A percentile compares a stretch with the other conserved stretches of the same genome.
Evolutionary conservation across 2,329 filamentous ascomycete species (phyloP).

Genomic region (Aspergillus puulaauensis): DNA sequence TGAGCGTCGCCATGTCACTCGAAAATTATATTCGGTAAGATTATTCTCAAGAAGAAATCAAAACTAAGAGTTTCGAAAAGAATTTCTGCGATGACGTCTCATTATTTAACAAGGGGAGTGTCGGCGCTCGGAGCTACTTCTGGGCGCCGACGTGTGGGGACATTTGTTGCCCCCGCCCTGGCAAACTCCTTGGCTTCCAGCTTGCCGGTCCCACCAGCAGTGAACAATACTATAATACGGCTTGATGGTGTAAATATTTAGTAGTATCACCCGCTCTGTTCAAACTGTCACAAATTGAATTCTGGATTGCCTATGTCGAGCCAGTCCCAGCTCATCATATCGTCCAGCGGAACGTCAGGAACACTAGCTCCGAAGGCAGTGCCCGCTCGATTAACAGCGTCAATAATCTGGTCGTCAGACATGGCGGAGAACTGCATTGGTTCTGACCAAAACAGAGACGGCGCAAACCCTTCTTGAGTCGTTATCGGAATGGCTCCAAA

Average conservation of each 20-base stretch:
- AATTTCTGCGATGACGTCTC: not conserved
- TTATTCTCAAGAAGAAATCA: not conserved
- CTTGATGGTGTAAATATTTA: not conserved
- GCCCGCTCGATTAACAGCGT: constrained; percentile 64
- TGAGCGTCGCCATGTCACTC: constrained; percentile 25
- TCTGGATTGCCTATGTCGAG: constrained; percentile 44
- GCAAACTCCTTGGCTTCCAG: not conserved
- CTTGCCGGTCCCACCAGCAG: too few species aligned
- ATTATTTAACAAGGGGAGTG: constrained; percentile 14
- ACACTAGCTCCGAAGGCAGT: constrained; percentile 58
- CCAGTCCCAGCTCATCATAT: constrained; percentile 60
- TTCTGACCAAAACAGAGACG: constrained; percentile 46
- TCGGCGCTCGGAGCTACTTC: constrained; percentile 29
- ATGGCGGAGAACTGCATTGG: constrained; percentile 65
- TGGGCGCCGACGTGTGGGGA: constrained; percentile 24
- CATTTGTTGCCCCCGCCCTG: not conserved
- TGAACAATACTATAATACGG: not conserved
- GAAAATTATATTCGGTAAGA: not conserved
- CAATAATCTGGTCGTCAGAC: constrained; percentile 68
- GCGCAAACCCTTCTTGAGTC: constrained; percentile 27
- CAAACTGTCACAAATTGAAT: constrained; percentile 24
- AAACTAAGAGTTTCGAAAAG: not conserved
- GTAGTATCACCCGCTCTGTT: not conserved
- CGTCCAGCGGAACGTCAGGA: constrained; percentile 59
- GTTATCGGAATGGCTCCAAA: constrained; percentile 23